Evolutionary conservation across 108 stramenopile genomes (phyloP).

Genomic region (Nitzschia inconspicua): DNA sequence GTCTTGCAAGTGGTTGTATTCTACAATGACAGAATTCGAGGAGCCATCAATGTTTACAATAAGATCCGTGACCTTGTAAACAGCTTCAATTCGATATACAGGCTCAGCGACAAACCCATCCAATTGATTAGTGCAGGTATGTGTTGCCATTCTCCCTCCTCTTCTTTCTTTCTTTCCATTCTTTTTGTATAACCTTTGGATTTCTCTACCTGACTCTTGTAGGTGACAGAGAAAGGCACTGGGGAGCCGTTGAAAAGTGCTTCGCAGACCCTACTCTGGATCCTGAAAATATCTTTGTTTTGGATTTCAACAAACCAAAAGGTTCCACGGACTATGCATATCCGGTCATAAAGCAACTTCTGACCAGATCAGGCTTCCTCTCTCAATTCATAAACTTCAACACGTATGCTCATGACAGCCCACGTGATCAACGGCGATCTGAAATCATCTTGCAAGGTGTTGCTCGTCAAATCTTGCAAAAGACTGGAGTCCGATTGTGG

Average conservation of each 20-base stretch:
- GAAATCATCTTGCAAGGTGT: slow-evolving; percentile 50
- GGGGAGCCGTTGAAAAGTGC: slow-evolving; percentile 38
- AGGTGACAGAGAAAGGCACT: slow-evolving; percentile 37
- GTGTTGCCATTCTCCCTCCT: not conserved
- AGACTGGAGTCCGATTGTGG: slow-evolving; percentile 52
- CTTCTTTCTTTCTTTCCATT: not conserved
- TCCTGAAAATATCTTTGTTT: slow-evolving; percentile 34
- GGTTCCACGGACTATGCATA: slow-evolving; percentile 50
- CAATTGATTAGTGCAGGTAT: slow-evolving; percentile 35
- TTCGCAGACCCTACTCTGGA: slow-evolving; percentile 16
- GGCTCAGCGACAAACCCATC: slow-evolving; percentile 33
- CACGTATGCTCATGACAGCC: slow-evolving; percentile 47
- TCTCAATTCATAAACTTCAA: slow-evolving; percentile 65
- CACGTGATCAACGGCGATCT: slow-evolving; percentile 33
- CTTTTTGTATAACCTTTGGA: not conserved
- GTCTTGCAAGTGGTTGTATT: slow-evolving; percentile 48
- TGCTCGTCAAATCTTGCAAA: slow-evolving; percentile 58
- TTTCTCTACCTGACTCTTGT: not conserved
- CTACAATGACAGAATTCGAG: slow-evolving; percentile 25
- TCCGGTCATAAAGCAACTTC: slow-evolving; percentile 46
- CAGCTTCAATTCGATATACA: slow-evolving; percentile 35
- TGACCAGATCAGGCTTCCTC: slow-evolving; percentile 38
- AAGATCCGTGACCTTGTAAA: slow-evolving; percentile 40
- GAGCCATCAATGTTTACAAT: slow-evolving; percentile 30
- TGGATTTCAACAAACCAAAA: slow-evolving; percentile 47